A percentile compares a stretch with the other conserved stretches of the same genome.
Evolutionary conservation across 1,284 basidiomycete genomes (phyloP).

Genomic region (Cryptococcus deneoformans): DNA sequence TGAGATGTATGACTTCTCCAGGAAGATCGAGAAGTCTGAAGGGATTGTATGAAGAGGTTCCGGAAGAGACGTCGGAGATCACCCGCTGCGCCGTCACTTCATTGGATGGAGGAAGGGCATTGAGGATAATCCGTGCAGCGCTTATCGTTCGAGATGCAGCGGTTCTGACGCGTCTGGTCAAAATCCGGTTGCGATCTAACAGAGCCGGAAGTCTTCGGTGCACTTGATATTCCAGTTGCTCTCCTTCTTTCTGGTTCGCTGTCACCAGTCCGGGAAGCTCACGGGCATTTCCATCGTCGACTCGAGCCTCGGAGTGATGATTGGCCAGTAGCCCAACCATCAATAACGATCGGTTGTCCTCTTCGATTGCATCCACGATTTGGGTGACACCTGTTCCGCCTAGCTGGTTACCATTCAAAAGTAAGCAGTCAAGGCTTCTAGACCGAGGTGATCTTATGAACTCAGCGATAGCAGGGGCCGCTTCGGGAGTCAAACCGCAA

Average conservation of each 20-base stretch:
- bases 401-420: conserved; percentile 37
- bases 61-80: conserved; percentile 16
- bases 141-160: conserved; percentile 25
- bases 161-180: conserved; percentile 25
- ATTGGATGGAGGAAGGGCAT: conserved; percentile 20
- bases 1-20: conserved; percentile 32
- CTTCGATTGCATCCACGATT: conserved; percentile 37
- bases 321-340: conserved; percentile 37
- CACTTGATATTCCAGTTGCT: conserved; percentile 23
- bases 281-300: neutral
- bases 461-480: conserved; percentile 10
- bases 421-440: neutral
- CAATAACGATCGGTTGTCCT: conserved; percentile 26
- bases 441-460: conserved; percentile 16
- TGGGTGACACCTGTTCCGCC: conserved; percentile 24
- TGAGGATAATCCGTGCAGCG: conserved; percentile 36
- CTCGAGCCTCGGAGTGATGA: neutral
- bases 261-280: neutral
- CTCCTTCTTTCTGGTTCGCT: conserved; percentile 8
- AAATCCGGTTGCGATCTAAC: conserved; percentile 35
- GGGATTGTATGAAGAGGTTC: neutral
- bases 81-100: conserved; percentile 21
- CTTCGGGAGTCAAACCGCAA: conserved; percentile 19
- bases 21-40: conserved; percentile 42
- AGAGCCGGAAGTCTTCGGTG: conserved; percentile 26